Evolutionary conservation across 306 rosid genomes (phyloP).

Genomic region (Cucumis melo): DNA sequence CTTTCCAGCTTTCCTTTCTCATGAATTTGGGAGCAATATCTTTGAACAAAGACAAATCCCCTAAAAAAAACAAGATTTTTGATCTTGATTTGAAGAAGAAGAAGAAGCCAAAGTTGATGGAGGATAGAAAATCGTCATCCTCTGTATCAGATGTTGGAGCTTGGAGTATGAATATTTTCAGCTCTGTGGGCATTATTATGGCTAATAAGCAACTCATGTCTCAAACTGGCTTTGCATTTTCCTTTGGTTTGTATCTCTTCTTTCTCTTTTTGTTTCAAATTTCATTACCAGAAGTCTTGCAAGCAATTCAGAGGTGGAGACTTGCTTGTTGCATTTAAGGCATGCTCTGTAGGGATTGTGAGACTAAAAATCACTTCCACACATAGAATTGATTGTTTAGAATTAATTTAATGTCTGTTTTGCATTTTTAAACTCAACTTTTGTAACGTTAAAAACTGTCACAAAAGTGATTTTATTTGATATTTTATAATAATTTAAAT

Average conservation of each 20-base stretch:
- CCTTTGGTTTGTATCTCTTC: conserved; percentile 24
- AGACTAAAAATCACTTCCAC: no score
- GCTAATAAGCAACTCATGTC: conserved; percentile 52
- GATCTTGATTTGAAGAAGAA: background rate
- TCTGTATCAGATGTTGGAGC: conserved; percentile 39
- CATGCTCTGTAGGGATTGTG: no score
- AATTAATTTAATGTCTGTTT: no score
- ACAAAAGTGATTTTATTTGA: no score
- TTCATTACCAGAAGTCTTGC: background rate
- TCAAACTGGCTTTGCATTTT: conserved; percentile 30
- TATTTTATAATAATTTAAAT: no score
- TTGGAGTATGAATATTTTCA: conserved; percentile 42
- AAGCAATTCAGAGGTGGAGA: background rate
- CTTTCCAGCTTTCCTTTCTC: background rate
- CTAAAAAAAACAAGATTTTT: background rate
- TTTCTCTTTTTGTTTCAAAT: background rate
- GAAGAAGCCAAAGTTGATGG: conserved; percentile 8
- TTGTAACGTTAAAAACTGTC: no score
- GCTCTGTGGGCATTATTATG: conserved; percentile 50
- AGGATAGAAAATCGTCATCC: conserved; percentile 21
- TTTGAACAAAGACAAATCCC: background rate
- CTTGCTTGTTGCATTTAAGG: background rate
- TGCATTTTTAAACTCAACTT: no score
- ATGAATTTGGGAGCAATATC: conserved; percentile 1
- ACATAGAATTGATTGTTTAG: no score